These are phyloP conservation scores for Rhypophila decipiens DNA, from an alignment of 495 filamentous ascomycete species.

Conservation along the genomic window DNA sequence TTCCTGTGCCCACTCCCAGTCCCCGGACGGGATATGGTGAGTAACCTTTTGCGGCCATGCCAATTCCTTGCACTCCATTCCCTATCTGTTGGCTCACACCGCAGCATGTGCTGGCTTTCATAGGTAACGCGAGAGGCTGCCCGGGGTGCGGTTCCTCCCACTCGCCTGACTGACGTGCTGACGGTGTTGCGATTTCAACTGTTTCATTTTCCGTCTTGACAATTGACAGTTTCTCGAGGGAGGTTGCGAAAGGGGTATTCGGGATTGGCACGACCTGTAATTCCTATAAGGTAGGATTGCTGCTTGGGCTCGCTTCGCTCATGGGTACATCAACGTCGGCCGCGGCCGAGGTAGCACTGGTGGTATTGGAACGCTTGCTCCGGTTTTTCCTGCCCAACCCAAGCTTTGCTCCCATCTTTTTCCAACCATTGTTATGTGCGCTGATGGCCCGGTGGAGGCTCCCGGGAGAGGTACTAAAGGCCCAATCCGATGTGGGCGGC, in stretches of 20 bases:
- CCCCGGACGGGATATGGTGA: constrained; percentile 14
- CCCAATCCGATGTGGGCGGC: constrained; percentile 62
- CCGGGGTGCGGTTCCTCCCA: constrained; percentile 47
- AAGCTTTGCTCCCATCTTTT: constrained; percentile 75
- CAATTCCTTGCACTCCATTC: constrained; percentile 35
- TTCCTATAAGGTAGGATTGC: constrained; percentile 42
- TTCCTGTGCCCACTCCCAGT: constrained; percentile 12
- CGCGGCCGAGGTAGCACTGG: constrained; percentile 28
- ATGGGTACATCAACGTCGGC: constrained; percentile 16
- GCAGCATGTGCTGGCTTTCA: constrained; percentile 22
- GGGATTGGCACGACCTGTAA: constrained; percentile 48
- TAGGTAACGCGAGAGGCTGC: constrained; percentile 30
- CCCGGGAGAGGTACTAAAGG: constrained; percentile 41
- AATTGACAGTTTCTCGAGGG: constrained; percentile 8
- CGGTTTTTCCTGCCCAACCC: constrained; percentile 58
- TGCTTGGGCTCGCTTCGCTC: constrained; percentile 24
- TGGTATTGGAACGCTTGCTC: constrained; percentile 31
- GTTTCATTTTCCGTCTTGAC: constrained; percentile 14
- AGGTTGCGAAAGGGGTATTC: constrained; percentile 26
- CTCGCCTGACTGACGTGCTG: constrained; percentile 11
- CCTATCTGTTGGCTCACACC: constrained; percentile 19
- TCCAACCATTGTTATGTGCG: constrained; percentile 62
- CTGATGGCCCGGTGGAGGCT: constrained; percentile 45
- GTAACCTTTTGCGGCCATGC: constrained; percentile 50
- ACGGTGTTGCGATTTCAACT: constrained; percentile 8